Percentiles rank a stretch among this genome's conserved stretches.
phyloP scores from a whole-genome alignment of 2,329 filamentous ascomycete species.

The Epichloe bromicola region DNA sequence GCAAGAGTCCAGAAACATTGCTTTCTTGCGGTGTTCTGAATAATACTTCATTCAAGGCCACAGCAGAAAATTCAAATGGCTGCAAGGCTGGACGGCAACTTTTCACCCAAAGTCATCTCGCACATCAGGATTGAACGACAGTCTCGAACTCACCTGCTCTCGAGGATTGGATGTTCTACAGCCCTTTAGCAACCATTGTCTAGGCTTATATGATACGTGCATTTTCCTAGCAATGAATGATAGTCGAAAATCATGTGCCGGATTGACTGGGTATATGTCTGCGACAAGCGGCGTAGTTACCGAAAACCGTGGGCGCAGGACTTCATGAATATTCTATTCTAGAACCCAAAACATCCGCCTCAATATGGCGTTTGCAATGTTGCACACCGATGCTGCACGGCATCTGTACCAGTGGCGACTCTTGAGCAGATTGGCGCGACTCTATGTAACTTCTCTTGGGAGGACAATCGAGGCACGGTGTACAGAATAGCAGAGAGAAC shows the following conservation, averaged over 20 bases:
- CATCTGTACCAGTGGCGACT: background rate
- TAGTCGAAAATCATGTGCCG: background rate
- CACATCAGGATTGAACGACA: too few species aligned
- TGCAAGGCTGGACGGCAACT: too few species aligned
- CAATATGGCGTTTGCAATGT: background rate
- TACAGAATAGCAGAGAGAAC: background rate
- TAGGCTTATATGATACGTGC: too few species aligned
- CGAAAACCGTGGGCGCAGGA: background rate
- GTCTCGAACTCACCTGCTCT: too few species aligned
- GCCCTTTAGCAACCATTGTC: too few species aligned
- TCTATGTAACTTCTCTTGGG: background rate
- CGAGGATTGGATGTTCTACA: too few species aligned
- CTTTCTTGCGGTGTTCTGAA: too few species aligned
- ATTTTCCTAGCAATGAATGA: too few species aligned
- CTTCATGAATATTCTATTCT: background rate
- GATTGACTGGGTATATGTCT: background rate
- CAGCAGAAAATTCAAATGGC: too few species aligned
- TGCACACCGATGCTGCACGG: slow-evolving; percentile 6
- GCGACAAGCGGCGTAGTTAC: background rate
- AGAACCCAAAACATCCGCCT: background rate
- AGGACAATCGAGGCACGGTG: background rate
- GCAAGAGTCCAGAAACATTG: too few species aligned
- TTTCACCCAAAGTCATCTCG: background rate
- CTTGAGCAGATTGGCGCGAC: background rate
- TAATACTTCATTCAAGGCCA: too few species aligned